These are phyloP conservation scores for Trichopus zeylanicus DNA, from an alignment of 116 monocot genomes.

Conservation along the genomic window DNA sequence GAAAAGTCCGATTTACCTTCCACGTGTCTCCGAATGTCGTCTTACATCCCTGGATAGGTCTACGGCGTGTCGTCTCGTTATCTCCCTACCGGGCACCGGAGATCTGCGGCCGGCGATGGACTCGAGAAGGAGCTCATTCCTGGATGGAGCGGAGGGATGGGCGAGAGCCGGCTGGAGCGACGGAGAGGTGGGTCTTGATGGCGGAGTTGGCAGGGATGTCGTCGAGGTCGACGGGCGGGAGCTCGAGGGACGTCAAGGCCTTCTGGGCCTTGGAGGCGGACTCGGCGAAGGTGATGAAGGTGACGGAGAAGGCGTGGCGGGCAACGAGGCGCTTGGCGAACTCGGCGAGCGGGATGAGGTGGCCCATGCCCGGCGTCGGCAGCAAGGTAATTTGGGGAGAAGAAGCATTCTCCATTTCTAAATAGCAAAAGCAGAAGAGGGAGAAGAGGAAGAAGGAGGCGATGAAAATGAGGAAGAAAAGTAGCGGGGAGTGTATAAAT, in stretches of 20 bases:
- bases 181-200: slow-evolving; percentile 16
- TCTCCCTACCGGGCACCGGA: no score
- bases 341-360: slow-evolving; percentile 33
- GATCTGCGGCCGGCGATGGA: slow-evolving; percentile 33
- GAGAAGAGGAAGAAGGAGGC: no score
- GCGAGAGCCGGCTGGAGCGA: slow-evolving; percentile 8
- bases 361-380: slow-evolving; percentile 33
- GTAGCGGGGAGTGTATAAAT: no score
- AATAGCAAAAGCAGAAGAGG: no score
- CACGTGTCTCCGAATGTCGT: no score
- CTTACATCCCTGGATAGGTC: no score
- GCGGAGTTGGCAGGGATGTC: slow-evolving; percentile 18
- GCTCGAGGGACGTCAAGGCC: slow-evolving; percentile 3
- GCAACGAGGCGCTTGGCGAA: slow-evolving; percentile 10
- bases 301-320: slow-evolving; percentile 17
- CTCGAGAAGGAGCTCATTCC: slow-evolving; percentile 6
- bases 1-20: no score
- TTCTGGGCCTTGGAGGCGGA: slow-evolving; percentile 12
- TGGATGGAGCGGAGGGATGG: slow-evolving; percentile 21
- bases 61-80: no score
- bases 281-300: slow-evolving; percentile 18
- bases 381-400: slow-evolving; percentile 12
- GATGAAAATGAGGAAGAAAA: no score
- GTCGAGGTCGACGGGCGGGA: slow-evolving; percentile 15
- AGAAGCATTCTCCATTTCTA: no score